phyloP scores from a whole-genome alignment of 1,284 basidiomycete genomes.

The Malassezia caprae region DNA sequence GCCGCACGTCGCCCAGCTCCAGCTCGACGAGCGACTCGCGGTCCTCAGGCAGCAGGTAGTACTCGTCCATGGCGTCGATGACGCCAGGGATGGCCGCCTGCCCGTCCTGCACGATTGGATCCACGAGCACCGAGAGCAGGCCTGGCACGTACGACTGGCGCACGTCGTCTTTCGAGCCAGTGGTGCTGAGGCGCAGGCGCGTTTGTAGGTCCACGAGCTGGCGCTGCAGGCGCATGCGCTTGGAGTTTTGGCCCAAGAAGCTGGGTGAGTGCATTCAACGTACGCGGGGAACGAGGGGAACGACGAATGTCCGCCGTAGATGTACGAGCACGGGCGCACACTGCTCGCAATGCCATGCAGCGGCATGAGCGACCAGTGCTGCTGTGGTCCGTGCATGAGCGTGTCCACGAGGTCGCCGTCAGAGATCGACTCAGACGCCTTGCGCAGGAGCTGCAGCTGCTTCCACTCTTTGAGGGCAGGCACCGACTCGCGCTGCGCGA shows the following conservation, averaged over 20 bases:
- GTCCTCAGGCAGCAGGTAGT: slow-evolving; percentile 83
- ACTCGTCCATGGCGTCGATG: slow-evolving; percentile 83
- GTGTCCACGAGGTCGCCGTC: slow-evolving; percentile 90
- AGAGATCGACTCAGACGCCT: slow-evolving; percentile 79
- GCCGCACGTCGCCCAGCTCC: slow-evolving; percentile 69
- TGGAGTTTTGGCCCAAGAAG: slow-evolving; percentile 96
- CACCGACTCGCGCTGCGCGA: slow-evolving; percentile 49
- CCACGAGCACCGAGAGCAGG: slow-evolving; percentile 66
- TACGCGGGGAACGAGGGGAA: slow-evolving; percentile 33
- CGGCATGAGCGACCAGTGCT: slow-evolving; percentile 93
- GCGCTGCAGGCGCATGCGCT: slow-evolving; percentile 68
- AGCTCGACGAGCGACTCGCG: slow-evolving; percentile 92
- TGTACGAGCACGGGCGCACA: slow-evolving; percentile 53
- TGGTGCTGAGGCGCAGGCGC: slow-evolving; percentile 84
- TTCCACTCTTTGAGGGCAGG: slow-evolving; percentile 54
- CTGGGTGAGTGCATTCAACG: slow-evolving; percentile 49
- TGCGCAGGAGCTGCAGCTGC: slow-evolving; percentile 61
- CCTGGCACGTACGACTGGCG: slow-evolving; percentile 81
- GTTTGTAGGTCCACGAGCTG: slow-evolving; percentile 83
- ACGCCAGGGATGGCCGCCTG: slow-evolving; percentile 61
- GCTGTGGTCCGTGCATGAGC: slow-evolving; percentile 74
- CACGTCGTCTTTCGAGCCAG: slow-evolving; percentile 77
- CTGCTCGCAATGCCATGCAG: slow-evolving; percentile 81
- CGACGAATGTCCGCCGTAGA: slow-evolving; percentile 27
- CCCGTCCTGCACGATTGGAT: slow-evolving; percentile 60